Conservation (phyloP, 192 early-diverging fungal species). For the Coemansia sp. region DNA sequence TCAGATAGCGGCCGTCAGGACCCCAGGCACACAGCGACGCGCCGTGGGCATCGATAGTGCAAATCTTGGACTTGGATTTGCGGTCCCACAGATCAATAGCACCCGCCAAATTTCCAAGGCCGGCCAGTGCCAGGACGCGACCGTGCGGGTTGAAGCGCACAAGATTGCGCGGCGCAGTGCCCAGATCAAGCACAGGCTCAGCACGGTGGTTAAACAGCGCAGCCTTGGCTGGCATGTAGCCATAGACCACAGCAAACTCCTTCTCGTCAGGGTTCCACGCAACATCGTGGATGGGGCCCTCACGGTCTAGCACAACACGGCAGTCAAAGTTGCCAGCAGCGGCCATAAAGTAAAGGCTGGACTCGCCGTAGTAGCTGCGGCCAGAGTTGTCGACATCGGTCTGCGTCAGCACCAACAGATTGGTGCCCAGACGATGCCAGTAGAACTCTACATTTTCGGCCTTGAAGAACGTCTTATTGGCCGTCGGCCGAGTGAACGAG, state of each 20-base stretch:
- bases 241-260: conserved; percentile 96
- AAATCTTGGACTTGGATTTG: conserved; percentile 78
- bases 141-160: conserved; percentile 90
- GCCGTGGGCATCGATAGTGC: conserved; percentile 78
- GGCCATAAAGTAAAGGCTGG: conserved; percentile 86
- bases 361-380: conserved; percentile 97
- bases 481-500: conserved; percentile 67
- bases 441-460: conserved; percentile 90
- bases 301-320: conserved; percentile 75
- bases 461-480: conserved; percentile 93
- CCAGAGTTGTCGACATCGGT: conserved; percentile 96
- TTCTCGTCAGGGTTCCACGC: conserved; percentile 94
- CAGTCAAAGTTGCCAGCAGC: conserved; percentile 92
- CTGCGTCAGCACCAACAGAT: conserved; percentile 84
- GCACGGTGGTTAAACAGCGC: conserved; percentile 92
- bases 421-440: conserved; percentile 90
- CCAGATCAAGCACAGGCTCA: conserved; percentile 80
- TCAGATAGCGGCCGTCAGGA: conserved; percentile 88
- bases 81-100: conserved; percentile 94
- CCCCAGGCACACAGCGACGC: conserved; percentile 86
- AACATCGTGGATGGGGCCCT: conserved; percentile 95
- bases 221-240: conserved; percentile 90
- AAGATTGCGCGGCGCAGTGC: conserved; percentile 82
- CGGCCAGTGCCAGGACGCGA: conserved; percentile 82
- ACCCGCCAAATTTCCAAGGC: conserved; percentile 95